These are phyloP conservation scores for Exserohilum turcica DNA, from an alignment of 2,329 filamentous ascomycete species.

Conservation along the genomic window DNA sequence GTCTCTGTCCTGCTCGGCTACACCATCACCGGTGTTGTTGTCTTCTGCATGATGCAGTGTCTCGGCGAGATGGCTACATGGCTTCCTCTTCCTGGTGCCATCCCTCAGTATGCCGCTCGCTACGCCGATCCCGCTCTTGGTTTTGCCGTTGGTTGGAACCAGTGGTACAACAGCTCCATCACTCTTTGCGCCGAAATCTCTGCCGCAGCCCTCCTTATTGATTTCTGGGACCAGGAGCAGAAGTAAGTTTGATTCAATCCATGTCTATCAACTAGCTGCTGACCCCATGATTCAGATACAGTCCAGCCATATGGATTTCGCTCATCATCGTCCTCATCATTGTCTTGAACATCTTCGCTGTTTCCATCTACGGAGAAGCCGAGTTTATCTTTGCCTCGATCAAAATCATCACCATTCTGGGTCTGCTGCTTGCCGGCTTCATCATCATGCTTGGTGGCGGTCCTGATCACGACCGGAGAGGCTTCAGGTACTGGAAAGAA, in stretches of 20 bases:
- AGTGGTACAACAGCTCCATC: constrained; percentile 43
- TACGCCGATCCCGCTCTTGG: constrained; percentile 56
- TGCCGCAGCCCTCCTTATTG: constrained; percentile 41
- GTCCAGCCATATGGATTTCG: constrained; percentile 41
- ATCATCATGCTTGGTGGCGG: constrained; percentile 47
- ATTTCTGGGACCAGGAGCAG: constrained; percentile 41
- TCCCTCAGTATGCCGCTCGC: constrained; percentile 44
- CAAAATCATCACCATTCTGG: constrained; percentile 51
- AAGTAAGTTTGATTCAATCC: constrained; percentile 10
- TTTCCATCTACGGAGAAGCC: constrained; percentile 52
- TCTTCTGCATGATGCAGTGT: constrained; percentile 50
- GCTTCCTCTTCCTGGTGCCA: constrained; percentile 48
- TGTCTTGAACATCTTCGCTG: constrained; percentile 44
- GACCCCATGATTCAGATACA: constrained; percentile 3
- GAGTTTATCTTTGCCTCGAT: constrained; percentile 57
- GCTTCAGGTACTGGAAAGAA: constrained; percentile 72
- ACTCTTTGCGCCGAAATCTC: constrained; percentile 46
- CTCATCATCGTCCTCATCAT: constrained; percentile 45
- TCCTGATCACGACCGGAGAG: constrained; percentile 47
- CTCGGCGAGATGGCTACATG: constrained; percentile 52
- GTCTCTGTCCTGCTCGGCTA: constrained; percentile 47
- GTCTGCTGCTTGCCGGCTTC: constrained; percentile 37
- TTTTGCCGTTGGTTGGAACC: constrained; percentile 28
- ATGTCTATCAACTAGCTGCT: not conserved
- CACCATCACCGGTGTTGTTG: constrained; percentile 40